Evolutionary conservation across 352 stramenopile genomes (phyloP), one percentile per base, ranked within the genome.

Genomic region (Globisporangium ultimum): DNA sequence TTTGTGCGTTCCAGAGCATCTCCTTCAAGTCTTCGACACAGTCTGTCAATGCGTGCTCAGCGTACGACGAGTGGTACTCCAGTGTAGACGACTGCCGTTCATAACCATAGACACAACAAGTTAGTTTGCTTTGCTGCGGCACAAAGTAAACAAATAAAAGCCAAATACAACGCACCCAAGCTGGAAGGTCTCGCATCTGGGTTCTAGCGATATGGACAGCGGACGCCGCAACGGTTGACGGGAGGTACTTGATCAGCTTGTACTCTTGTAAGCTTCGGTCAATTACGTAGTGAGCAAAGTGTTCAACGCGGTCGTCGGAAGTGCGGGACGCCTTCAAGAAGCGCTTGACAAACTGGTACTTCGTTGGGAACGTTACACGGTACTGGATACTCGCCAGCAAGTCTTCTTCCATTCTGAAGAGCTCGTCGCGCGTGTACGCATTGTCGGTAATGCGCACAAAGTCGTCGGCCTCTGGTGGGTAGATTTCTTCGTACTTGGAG

Each of bases 261-360:
- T 99, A 99, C 76, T 99, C 98, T 79, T 99, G 97, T 47, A 99
- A 78, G 47, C 90, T 98, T 28, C 97, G 91, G 72, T 99, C 98
- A 24, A 99, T 90, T 42, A 99, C 89, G 68, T 97, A 99, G 73
- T 97, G 98, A 17, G 97, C 97, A 48, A 99, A 92, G 58, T 92
- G 76, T 49, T 89, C 80, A 3, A 93, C 76, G 11, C 83, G 80
- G 66, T 86, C 72, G 60, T 93, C 80, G 8, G 61, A 76, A 14
- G 84, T 90, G 49, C 77, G 72, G 6, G 86, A 84, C 6, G 86
- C 86, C 67, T 95, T 95, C 15, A 93, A 48, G 43, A 95, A 95
- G n/a, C 86, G 80, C 64, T 88, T 89, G 71, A 91, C 78, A 63
- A 95, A 95, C 63, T 94, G 79, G 55, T 84, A 94, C 2, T 79